Evolutionary conservation across 257 asterid genomes (phyloP).

Genomic region (Ilex aquifolium): DNA sequence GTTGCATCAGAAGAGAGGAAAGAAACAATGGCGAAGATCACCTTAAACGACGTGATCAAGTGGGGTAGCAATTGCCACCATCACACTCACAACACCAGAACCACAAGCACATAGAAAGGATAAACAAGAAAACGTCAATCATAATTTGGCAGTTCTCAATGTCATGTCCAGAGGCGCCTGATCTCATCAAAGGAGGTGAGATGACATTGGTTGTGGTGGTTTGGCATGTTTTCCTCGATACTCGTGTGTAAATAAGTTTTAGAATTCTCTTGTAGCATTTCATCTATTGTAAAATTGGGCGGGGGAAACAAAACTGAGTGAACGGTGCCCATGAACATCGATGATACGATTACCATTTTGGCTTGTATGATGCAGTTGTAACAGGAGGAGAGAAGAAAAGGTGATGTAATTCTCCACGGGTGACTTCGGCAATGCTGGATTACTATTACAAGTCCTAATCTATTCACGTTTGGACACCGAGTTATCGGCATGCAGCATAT

Average conservation of each 20-base stretch:
- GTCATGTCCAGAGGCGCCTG: not conserved
- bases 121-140: not conserved
- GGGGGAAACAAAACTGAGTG: too few relatives aligned
- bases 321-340: too few relatives aligned
- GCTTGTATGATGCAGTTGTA: too few relatives aligned
- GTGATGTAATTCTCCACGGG: too few relatives aligned
- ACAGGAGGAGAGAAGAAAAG: too few relatives aligned
- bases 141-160: too few relatives aligned
- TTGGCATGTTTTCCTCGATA: not conserved
- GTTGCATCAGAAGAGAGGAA: constrained; percentile 74
- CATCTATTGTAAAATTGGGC: too few relatives aligned
- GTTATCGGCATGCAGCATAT: too few relatives aligned
- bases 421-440: too few relatives aligned
- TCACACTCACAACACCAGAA: not conserved
- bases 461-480: too few relatives aligned
- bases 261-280: not conserved
- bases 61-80: not conserved
- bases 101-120: not conserved
- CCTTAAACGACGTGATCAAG: constrained; percentile 32
- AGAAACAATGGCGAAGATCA: constrained; percentile 79
- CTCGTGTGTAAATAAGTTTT: not conserved
- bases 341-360: too few relatives aligned
- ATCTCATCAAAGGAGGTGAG: constrained; percentile 2
- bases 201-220: not conserved
- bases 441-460: too few relatives aligned